Base-by-base conservation (phyloP, 192 early-diverging fungal genomes). In the Gorgonomyces haynaldii region DNA sequence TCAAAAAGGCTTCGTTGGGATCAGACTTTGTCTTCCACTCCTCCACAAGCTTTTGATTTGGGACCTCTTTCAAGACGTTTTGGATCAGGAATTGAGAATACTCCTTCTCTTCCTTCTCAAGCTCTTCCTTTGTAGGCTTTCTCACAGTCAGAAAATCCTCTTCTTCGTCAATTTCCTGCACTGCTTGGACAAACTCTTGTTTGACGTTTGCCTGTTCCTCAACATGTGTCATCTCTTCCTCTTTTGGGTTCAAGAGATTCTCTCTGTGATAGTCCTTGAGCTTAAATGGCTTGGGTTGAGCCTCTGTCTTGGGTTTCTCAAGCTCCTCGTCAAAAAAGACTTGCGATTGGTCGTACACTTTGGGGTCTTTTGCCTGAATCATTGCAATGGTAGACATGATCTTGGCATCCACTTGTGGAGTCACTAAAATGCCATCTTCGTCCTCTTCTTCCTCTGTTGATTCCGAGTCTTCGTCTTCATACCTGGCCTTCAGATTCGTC, bases 371-470 rank as follows among this genome's bases (percentile, higher is more conserved):
- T 12, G 69, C 60, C 1, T 79, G 74, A 39, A 98, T 84, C 21
- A 83, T 65, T 0, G 77, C 76, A 49, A 96, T 86, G 1, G 94
- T 91, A 45, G 84, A 84, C 76, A 98, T 75, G 45, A 98, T 96
- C 61, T 94, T 86, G 4, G 79, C 83, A 49, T 98, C 91, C 6
- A 96, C 58, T 23, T 84, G 87, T 4, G 91, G 87, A 3, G 91
- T 91, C 6, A 91, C 66, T 17, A 96, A 69, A 46, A 65, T 65
- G 5, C 67, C 67, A 39, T 53, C 35, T 36, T 70, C 70, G 46
- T 72, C 70, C 34, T 72, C 70, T 7, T 26, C 46, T 20, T 78
- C 81, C 26, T 84, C 83, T 22, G 78, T 78, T 16, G 74, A 79
- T 31, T 76, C 74, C 26, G 65, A 72, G 1, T 76, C 73, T 13